Base-by-base conservation (phyloP, 768 basidiomycete genomes). In the Mycena alexandri region DNA sequence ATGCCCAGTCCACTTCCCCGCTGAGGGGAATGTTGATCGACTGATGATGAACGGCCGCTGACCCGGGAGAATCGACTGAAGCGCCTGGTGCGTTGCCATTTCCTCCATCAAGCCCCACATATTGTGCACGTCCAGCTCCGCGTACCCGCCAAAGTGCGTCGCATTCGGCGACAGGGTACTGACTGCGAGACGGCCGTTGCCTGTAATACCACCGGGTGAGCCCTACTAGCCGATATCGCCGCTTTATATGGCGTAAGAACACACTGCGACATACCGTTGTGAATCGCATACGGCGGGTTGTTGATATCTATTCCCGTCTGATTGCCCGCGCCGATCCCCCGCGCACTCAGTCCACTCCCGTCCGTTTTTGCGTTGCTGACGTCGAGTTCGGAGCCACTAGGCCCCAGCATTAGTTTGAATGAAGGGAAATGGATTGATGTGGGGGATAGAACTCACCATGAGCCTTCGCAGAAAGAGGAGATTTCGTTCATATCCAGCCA, bases 401-500 rank as follows among this genome's bases (percentile, higher is more conserved):
- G 24, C 61, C 63, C 25, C 41, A 73, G n/a, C 59, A 61, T 61
- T 61, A 52, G 50, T 51, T 25, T 52, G 50, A 52, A 52, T 52
- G 50, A 61, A 52, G 41, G 46, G 21, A 55, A 58, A 68, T 59
- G 72, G 50, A 61, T 71, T 52, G 44, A 60, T 52, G 50, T 54
- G 10, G 33, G 25, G 44, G 34, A 14, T 6, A 33, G 34, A 60
- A 70, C 78, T 63, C 67, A 85, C 85, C 88, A 89, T 5, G 87
- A 89, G 17, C 86, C 81, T 57, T 84, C 81, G 72, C 89, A 90
- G 76, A 92, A 91, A 3, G 87, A 89, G 21, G 82, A 85, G 12
- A 82, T 76, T 68, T 90, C 90, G 64, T 91, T 90, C 89, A 90
- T 89, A 73, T 90, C 87, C 4, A 90, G 78, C 90, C 90, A 92